Base-by-base conservation (phyloP, 2,329 filamentous ascomycete genomes). In the Aspergillus sp. region DNA sequence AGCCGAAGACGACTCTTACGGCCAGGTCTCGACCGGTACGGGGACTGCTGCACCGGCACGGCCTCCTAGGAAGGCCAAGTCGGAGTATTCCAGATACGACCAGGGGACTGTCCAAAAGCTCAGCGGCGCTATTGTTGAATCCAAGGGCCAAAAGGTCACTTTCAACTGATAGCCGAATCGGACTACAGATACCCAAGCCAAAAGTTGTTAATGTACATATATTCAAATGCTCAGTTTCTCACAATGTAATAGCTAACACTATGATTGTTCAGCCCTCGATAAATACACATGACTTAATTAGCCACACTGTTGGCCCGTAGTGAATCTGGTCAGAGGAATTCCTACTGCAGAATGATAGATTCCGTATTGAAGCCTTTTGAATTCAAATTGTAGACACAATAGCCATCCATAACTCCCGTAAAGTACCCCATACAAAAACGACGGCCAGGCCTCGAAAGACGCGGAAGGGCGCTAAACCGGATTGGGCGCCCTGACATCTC, bases 51-150 rank as follows among this genome's bases (percentile, higher is more conserved):
- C 55, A 48, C 35, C 44, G 48, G 42, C 40, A 34, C 26, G 46
- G 29, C 50, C 57, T 39, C 45, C 53, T 40, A 58, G 49, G 28
- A 65, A 57, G 46, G 50, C 53, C 41, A 62, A 56, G 49, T 53
- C 56, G 58, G 69, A 58, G 65, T 77, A 66, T 39, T 70, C 70
- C 40, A 65, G 72, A 44, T 71, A 75, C 54, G 64, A 68, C 29
- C 66, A 74, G 52, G 71, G 73, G 35, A 72, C 83, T 2, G 71
- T 80, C 32, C 75, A 75, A 46, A 79, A 86, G 59, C 77, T 89
- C 55, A 90, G 83, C 39, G 88, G 86, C 48, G 84, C 82, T 5
- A 88, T 93, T 63, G 86, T 93, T 26, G 82, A 86, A 67, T 76
- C 79, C 5, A 78, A 83, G 53, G 90, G 90, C 47, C 88, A 83